Conservation (phyloP, 1,284 basidiomycete genomes). For the Crepidotus sp. region DNA sequence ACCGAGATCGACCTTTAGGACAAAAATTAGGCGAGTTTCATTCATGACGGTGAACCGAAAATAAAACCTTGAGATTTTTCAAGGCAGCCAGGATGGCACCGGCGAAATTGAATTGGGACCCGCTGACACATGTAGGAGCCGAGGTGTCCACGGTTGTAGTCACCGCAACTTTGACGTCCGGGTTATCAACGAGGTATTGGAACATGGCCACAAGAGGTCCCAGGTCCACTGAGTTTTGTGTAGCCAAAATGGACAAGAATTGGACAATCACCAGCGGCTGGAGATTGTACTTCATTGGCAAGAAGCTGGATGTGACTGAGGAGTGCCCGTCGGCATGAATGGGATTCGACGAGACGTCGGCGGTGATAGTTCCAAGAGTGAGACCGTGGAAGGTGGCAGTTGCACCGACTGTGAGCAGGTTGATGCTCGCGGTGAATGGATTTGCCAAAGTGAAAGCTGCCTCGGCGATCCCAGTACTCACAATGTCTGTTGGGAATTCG, state of each 20-base stretch:
- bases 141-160: slow-evolving; percentile 48
- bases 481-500: slow-evolving; percentile 51
- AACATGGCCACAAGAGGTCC: slow-evolving; percentile 58
- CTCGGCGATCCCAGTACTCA: slow-evolving; percentile 47
- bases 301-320: slow-evolving; percentile 47
- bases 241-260: slow-evolving; percentile 46
- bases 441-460: slow-evolving; percentile 54
- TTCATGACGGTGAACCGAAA: too few relatives aligned
- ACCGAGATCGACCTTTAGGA: slow-evolving; percentile 44
- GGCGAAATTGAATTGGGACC: slow-evolving; percentile 52
- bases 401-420: slow-evolving; percentile 51
- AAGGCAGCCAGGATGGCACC: slow-evolving; percentile 58
- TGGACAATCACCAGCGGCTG: slow-evolving; percentile 56
- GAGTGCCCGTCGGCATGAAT: slow-evolving; percentile 56
- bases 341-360: slow-evolving; percentile 44
- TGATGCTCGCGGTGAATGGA: slow-evolving; percentile 73
- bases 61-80: slow-evolving; percentile 45
- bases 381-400: slow-evolving; percentile 47
- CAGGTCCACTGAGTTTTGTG: slow-evolving; percentile 49
- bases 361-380: slow-evolving; percentile 49
- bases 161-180: slow-evolving; percentile 43
- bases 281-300: slow-evolving; percentile 61
- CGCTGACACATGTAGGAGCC: slow-evolving; percentile 45
- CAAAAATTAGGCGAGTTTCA: too few relatives aligned
- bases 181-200: slow-evolving; percentile 46